Base-by-base conservation (phyloP, 2,329 filamentous ascomycete genomes). In the Sarocladium strictum region DNA sequence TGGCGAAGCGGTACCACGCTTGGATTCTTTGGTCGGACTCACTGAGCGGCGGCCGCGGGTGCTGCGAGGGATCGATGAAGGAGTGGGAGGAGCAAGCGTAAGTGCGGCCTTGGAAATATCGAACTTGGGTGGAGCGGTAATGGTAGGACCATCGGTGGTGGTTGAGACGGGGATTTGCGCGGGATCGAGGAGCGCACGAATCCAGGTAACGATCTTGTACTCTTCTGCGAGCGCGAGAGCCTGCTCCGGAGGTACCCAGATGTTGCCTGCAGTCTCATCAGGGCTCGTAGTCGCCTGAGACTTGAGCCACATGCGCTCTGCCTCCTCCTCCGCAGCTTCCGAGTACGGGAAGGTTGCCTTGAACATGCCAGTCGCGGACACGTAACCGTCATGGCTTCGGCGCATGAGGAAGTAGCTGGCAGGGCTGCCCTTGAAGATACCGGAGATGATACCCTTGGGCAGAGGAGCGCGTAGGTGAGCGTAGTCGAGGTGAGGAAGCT, bases 401-500 rank as follows among this genome's bases (percentile, higher is more conserved):
- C 90, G 86, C 89, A 99, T 99, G 63, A 99, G 76, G 70, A 97
- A 99, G 73, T 99, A 99, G 62, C 90, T 94, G 68, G 90, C 90
- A 4, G 94, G 93, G 67, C 85, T 85, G 57, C 85, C 86, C 65
- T 89, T 87, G 76, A 97, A 97, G 64, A 99, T 95, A 66, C 94
- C 94, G 5, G 92, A 96, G 26, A 85, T 83, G 62, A 97, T 86
- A 60, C 94, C 91, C 71, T 92, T 94, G 51, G 94, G 94, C 47
- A 99, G 76, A 14, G 94, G 93, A 57, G 92, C 93, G 65, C 93
- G 88, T 51, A 99, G 79, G 69, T 99, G 94, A 60, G 92, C 93
- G 71, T 99, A 99, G 72, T 97, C 94, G 68, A 99, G 96, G 47
- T 86, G 84, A 53, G 90, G 90, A 57, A 94, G 77, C 61, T 87